Conservation (phyloP, 345 rosid genomes). For the Diplotaxis tenuifolia region DNA sequence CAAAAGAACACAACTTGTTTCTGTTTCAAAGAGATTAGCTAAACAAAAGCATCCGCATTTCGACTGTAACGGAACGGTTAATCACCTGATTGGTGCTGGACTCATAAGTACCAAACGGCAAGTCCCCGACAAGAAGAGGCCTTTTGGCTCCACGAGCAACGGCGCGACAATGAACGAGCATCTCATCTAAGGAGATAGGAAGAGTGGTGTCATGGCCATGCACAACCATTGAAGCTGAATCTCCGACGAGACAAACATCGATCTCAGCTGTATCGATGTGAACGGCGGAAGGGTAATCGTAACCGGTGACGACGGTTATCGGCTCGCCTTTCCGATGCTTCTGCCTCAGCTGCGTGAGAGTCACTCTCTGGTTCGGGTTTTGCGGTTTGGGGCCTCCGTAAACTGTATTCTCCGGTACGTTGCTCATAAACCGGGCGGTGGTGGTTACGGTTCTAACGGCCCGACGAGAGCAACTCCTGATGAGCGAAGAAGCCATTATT, state of each 20-base stretch:
- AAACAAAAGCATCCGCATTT: not conserved
- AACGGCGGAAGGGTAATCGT: constrained; percentile 87
- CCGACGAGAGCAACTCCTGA: constrained; percentile 19
- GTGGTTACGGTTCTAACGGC: constrained; percentile 14
- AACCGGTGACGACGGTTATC: constrained; percentile 75
- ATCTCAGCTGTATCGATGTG: constrained; percentile 82
- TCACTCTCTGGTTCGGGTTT: constrained; percentile 58
- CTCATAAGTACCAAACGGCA: constrained; percentile 89
- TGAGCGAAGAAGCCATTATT: constrained; percentile 28
- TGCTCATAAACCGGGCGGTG: constrained; percentile 59
- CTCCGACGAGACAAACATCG: constrained; percentile 83
- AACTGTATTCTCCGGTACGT: constrained; percentile 70
- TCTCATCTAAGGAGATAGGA: constrained; percentile 84
- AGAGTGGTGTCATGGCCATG: constrained; percentile 96
- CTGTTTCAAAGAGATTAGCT: not conserved
- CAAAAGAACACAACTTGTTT: not conserved
- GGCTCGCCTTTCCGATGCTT: constrained; percentile 67
- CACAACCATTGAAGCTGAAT: constrained; percentile 94
- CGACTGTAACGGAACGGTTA: no score
- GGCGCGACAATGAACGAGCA: constrained; percentile 88
- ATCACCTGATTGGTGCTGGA: constrained; percentile 59
- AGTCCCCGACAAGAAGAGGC: constrained; percentile 88
- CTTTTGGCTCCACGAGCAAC: constrained; percentile 81
- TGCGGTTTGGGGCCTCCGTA: constrained; percentile 80
- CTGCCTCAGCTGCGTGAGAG: constrained; percentile 56